Evolutionary conservation across 768 basidiomycete species (phyloP), one percentile per base, ranked within the genome.

Genomic region (Rubroboletus satanas): DNA sequence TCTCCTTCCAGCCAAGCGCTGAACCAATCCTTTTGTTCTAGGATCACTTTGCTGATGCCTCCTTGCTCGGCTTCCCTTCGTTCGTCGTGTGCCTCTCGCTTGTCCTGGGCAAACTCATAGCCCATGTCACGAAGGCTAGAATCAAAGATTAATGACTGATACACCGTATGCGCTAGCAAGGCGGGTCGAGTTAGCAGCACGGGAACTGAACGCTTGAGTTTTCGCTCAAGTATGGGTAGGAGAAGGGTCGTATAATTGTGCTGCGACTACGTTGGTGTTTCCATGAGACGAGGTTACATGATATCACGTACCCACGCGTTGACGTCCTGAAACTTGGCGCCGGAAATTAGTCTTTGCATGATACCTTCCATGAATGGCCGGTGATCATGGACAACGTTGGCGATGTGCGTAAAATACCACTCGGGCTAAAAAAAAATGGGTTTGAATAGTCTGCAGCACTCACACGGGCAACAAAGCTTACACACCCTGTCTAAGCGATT

Each of bases 351-450:
- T 29, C 73, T 77, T 68, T 96, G 94, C 18, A 96, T 73, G 42
- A 87, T 75, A 9, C 72, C 73, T 46, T 89, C 84, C 79, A 97
- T 84, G 70, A 98, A 95, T 2, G 77, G 70, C 26, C 82, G 79
- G 57, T 98, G 94, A 53, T 96, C 90, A 61, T 93, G 91, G 12
- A 83, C 80, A 54, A 88, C 82, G 66, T 98, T 95, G 45, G 91
- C 78, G 23, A 98, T 76, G 68, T 98, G 91, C 3, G 93, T 87
- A 67, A 98, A 90, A 64, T 92, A 98, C 92, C 95, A 98, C 70
- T 98, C 97, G 1, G 97, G 96, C 93, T 96, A 64, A 23, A 45
- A 26, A 45, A 26, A 47, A 51, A 59, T 28, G 38, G 23, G 15
- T 23, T 15, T 48, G n/a, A 53, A 21, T 45, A 7, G 33, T 49